Evolutionary conservation across 768 basidiomycete species (phyloP).

Genomic region (Boletus huronensis): DNA sequence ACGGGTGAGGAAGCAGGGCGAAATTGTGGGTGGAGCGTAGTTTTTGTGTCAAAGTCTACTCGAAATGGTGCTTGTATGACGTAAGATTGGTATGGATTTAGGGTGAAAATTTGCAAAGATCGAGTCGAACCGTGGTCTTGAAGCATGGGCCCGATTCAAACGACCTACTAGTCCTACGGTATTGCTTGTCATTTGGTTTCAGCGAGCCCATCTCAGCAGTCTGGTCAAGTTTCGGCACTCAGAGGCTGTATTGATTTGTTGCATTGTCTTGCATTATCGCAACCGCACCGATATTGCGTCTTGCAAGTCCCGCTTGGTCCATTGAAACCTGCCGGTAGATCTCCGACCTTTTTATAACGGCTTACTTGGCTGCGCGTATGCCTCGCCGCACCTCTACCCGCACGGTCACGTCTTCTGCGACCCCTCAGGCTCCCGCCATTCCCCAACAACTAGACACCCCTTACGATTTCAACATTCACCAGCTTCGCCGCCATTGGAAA

Average conservation of each 20-base stretch:
- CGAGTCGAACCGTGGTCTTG: conserved; percentile 6
- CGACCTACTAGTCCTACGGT: not conserved
- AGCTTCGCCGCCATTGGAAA: conserved; percentile 80
- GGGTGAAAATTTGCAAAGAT: conserved; percentile 13
- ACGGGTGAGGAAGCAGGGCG: conserved; percentile 33
- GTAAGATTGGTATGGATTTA: conserved; percentile 21
- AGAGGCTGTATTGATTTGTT: conserved; percentile 17
- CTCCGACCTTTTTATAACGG: conserved; percentile 38
- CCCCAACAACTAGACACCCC: conserved; percentile 25
- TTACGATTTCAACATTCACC: conserved; percentile 39
- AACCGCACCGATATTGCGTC: conserved; percentile 15
- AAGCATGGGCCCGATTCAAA: conserved; percentile 1
- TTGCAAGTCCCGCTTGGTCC: conserved; percentile 19
- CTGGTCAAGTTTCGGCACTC: conserved; percentile 11
- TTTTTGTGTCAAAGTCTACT: conserved; percentile 16
- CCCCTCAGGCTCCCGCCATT: conserved; percentile 29
- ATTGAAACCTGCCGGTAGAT: conserved; percentile 28
- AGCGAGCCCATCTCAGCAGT: conserved; percentile 8
- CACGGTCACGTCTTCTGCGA: conserved; percentile 29
- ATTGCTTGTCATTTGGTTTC: conserved; percentile 11
- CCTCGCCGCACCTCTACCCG: conserved; percentile 54
- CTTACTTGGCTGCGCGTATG: conserved; percentile 43
- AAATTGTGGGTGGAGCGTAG: conserved; percentile 1
- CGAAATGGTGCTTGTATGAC: conserved; percentile 16
- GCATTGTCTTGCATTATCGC: conserved; percentile 22